Evolutionary conservation across 768 basidiomycete species (phyloP).

Genomic region (Rubroboletus satanas): DNA sequence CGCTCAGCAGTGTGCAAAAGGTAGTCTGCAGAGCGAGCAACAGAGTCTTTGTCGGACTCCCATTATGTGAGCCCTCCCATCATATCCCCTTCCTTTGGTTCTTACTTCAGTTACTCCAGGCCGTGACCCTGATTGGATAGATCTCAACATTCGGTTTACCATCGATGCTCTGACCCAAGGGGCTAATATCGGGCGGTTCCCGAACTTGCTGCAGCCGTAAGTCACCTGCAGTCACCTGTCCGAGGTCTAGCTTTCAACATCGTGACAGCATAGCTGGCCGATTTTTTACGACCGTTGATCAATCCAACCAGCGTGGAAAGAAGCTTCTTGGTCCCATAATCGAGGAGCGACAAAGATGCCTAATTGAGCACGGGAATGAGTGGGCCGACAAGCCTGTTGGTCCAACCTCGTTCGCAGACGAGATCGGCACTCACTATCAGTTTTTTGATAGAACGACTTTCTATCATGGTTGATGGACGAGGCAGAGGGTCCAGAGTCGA

Average conservation of each 20-base stretch:
- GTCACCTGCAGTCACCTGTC: not conserved
- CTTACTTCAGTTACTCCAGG: constrained; percentile 28
- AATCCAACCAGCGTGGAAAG: constrained; percentile 2
- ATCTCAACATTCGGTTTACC: constrained; percentile 30
- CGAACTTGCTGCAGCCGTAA: constrained; percentile 8
- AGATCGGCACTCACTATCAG: not conserved
- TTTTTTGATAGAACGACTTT: constrained; percentile 26
- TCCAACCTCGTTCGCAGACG: not conserved
- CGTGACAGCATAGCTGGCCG: not conserved
- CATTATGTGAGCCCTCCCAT: constrained; percentile 34
- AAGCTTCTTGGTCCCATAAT: constrained; percentile 28
- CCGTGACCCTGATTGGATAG: constrained; percentile 35
- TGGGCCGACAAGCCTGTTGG: constrained; percentile 33
- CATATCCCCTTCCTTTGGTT: not conserved
- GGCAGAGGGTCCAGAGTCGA: constrained; percentile 12
- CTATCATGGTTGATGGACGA: constrained; percentile 32
- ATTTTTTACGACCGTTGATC: constrained; percentile 5
- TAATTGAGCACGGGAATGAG: constrained; percentile 20
- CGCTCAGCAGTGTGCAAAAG: constrained; percentile 6
- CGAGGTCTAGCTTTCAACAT: not conserved
- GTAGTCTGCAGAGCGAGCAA: constrained; percentile 36
- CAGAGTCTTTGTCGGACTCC: constrained; percentile 47
- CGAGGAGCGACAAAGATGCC: constrained; percentile 22
- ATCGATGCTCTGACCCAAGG: constrained; percentile 22
- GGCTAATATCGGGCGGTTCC: constrained; percentile 26